phyloP scores from a whole-genome alignment of 305 asterid genomes.

The Coffea humblotiana region DNA sequence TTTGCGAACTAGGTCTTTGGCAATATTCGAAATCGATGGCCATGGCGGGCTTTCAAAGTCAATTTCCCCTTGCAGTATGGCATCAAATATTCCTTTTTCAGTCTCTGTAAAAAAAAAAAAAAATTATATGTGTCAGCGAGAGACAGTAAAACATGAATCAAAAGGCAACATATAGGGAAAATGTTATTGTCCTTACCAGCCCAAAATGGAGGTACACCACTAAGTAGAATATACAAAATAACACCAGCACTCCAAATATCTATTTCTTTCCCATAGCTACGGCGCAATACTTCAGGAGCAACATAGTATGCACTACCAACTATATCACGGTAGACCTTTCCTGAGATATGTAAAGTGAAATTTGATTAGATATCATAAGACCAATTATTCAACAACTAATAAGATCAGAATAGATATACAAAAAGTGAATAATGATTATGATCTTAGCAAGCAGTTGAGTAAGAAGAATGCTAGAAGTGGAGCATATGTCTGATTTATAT shows the following conservation, averaged over 20 bases:
- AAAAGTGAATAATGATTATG: neutral
- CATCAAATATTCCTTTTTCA: conserved; percentile 81
- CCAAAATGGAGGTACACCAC: conserved; percentile 97
- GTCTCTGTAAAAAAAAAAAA: conserved; percentile 49
- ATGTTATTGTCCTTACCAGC: conserved; percentile 50
- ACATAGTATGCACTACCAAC: conserved; percentile 92
- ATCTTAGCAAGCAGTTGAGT: neutral
- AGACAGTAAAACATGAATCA: neutral
- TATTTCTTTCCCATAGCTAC: conserved; percentile 81
- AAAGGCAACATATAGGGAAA: neutral
- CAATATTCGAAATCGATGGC: conserved; percentile 78
- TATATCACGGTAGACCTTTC: conserved; percentile 75
- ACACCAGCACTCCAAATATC: conserved; percentile 97
- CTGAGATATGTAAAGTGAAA: conserved; percentile 36
- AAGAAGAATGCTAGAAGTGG: neutral
- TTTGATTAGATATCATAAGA: conserved; percentile 10
- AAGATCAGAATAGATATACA: neutral
- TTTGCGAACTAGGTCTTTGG: conserved; percentile 76
- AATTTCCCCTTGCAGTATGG: conserved; percentile 65
- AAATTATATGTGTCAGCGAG: neutral
- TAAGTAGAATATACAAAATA: conserved; percentile 75
- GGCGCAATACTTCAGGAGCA: conserved; percentile 79
- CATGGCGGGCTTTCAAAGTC: conserved; percentile 82
- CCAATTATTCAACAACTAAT: neutral
- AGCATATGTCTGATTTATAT: neutral